phyloP scores from a whole-genome alignment of 129 eudicot species.

The Mikania micrantha region DNA sequence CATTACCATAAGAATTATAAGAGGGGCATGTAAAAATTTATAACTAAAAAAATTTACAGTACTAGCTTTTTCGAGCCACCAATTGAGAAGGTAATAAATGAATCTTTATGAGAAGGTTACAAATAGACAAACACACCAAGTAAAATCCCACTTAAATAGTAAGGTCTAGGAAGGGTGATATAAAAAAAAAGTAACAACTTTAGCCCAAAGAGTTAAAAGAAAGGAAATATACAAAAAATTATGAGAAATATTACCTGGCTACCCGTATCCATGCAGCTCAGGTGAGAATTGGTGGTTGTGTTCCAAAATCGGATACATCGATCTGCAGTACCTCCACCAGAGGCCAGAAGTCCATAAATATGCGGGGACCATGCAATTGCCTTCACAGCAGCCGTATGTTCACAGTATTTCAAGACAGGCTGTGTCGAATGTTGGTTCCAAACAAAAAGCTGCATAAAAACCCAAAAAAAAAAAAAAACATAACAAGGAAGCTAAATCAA shows the following conservation, averaged over 20 bases:
- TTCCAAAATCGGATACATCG: constrained; percentile 97
- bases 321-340: constrained; percentile 99
- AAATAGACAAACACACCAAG: no score
- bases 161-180: no score
- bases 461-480: not conserved
- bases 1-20: not conserved
- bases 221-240: not conserved
- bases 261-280: constrained; percentile 98
- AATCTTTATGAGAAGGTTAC: not conserved
- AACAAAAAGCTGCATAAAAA: constrained; percentile 64
- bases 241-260: constrained; percentile 63
- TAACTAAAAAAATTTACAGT: not conserved
- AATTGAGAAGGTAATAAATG: not conserved
- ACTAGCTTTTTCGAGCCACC: not conserved
- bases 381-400: constrained; percentile 96
- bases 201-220: not conserved
- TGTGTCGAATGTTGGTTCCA: constrained; percentile 96
- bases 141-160: no score
- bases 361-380: constrained; percentile 99
- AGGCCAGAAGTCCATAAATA: constrained; percentile 87
- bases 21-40: not conserved
- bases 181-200: no score
- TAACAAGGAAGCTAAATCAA: not conserved
- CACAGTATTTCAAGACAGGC: constrained; percentile 83
- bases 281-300: constrained; percentile 82